Base-by-base conservation (phyloP, 1,284 basidiomycete species). In the Cutaneotrichosporon sp. region DNA sequence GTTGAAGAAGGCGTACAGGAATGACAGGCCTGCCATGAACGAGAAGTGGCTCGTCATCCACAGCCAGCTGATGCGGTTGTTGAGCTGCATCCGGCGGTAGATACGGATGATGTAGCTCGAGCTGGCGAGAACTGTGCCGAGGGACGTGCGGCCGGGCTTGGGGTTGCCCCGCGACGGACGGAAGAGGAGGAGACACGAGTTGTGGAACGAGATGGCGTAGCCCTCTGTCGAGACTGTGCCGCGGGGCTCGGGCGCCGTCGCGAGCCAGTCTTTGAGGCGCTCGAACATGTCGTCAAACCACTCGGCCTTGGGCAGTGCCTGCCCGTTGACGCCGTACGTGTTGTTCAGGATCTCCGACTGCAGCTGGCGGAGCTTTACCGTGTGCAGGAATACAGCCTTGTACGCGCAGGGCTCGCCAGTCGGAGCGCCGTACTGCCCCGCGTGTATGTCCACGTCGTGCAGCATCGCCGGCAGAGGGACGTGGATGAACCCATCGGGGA, bases 31-130 rank as follows among this genome's bases (percentile, higher is more conserved):
- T 8, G 74, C 75, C 73, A 72, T 71, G 62, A 76, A 74, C 17
- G 67, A 65, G 49, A 68, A 72, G 48, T 73, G 71, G 22, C 64
- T 67, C 61, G 72, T 75, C 66, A 76, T 67, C 75, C 75, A 76
- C 20, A 74, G 61, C 68, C 74, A 76, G 54, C 66, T 71, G 59
- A 76, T 76, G 46, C 75, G 63, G 60, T 76, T 73, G 64, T 72
- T 75, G 35, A 73, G 56, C 59, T 76, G 74, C 69, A 75, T 74
- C 20, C 72, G 57, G 19, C 73, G 62, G 57, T 75, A 75, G 41
- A 76, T 76, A 32, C 74, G 57, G 53, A 76, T 75, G 32, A 75
- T 74, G 56, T 76, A 76, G 61, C 72, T 72, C 39, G 74, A 75
- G 31, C 71, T 73, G 8, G 71, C 67, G 12, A 76, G 61, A 10